These are phyloP conservation scores for Schwanniomyces pseudopolymorphus DNA, from an alignment of 805 yeast genomes.

Conservation along the genomic window DNA sequence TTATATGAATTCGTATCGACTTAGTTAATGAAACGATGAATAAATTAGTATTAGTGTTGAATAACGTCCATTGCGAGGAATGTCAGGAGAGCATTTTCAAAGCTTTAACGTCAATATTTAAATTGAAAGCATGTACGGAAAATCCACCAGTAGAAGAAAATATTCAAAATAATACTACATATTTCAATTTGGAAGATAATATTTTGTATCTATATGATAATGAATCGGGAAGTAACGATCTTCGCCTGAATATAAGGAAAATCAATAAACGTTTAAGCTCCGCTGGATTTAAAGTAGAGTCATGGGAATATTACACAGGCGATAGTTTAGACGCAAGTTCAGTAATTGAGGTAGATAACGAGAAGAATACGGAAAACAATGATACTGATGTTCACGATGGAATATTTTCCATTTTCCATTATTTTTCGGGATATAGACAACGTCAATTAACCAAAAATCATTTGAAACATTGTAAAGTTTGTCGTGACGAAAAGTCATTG, in stretches of 20 bases:
- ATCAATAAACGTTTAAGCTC: slow-evolving; percentile 25
- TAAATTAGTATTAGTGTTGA: slow-evolving; percentile 23
- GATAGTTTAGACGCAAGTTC: slow-evolving; percentile 15
- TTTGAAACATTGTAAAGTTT: slow-evolving; percentile 39
- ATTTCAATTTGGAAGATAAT: slow-evolving; percentile 20
- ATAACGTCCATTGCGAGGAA: slow-evolving; percentile 56
- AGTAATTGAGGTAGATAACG: slow-evolving; percentile 18
- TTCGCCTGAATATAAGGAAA: slow-evolving; percentile 16
- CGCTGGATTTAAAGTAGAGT: slow-evolving; percentile 37
- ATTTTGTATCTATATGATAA: slow-evolving; percentile 25
- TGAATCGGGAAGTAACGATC: slow-evolving; percentile 1
- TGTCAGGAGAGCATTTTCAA: slow-evolving; percentile 43
- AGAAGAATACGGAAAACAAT: slow-evolving; percentile 1
- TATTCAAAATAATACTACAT: slow-evolving; percentile 8
- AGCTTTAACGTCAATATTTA: slow-evolving; percentile 21
- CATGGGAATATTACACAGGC: slow-evolving; percentile 31
- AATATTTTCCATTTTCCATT: slow-evolving; percentile 11
- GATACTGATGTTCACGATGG: slow-evolving; percentile 18
- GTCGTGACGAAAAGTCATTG: slow-evolving; percentile 27
- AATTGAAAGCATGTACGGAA: slow-evolving; percentile 6
- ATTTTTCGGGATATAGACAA: slow-evolving; percentile 16
- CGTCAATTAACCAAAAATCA: slow-evolving; percentile 29
- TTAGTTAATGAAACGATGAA: slow-evolving; percentile 14
- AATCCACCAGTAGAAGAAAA: slow-evolving; percentile 6
- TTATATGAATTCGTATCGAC: neutral